Evolutionary conservation across 441 rosid genomes (phyloP), one percentile per base, ranked within the genome.

Genomic region (Corymbia citriodora): DNA sequence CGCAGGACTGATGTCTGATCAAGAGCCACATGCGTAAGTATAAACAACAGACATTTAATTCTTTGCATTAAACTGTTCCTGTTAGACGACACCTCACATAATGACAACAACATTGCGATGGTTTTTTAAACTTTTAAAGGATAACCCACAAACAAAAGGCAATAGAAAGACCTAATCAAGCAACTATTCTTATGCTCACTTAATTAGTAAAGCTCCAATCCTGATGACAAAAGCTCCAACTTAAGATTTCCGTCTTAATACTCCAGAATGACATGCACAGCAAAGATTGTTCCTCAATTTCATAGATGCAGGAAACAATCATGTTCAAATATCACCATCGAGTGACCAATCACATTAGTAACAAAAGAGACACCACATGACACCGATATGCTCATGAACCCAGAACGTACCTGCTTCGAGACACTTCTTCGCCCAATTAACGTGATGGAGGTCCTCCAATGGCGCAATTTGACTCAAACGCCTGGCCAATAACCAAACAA

Each of bases 371-470:
- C 33, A 33, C 33, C 33, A 33, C 23, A 50, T 18, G 40, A 63
- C 82, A 48, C 79, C 31, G 6, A 36, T 33, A 55, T 40, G 21
- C 23, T 87, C 11, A 55, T 7, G 9, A 63, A 79, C 16, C 6
- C 13, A 57, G 8, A 15, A 88, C 25, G 21, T 18, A 92, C 92
- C 89, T 90, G 91, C 96, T 91, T 93, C 93, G 33, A 92, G 90
- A 86, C 89, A 49, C 89, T 93, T 95, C 93, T 94, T 96, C 48
- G 96, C 93, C 89, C 97, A 94, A 95, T 98, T 98, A 61, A 97
- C 96, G 90, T 98, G 99, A 52, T 95, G 96, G 65, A 95, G 93
- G 93, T 96, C 92, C 92, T 96, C 97, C 85, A 96, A 89, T 54
- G 98, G 97, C 29, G 95, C 93, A 87, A 95, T 86, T 94, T 95